Base-by-base conservation (phyloP, 179 eudicot species). In the Silene noctiflora region DNA sequence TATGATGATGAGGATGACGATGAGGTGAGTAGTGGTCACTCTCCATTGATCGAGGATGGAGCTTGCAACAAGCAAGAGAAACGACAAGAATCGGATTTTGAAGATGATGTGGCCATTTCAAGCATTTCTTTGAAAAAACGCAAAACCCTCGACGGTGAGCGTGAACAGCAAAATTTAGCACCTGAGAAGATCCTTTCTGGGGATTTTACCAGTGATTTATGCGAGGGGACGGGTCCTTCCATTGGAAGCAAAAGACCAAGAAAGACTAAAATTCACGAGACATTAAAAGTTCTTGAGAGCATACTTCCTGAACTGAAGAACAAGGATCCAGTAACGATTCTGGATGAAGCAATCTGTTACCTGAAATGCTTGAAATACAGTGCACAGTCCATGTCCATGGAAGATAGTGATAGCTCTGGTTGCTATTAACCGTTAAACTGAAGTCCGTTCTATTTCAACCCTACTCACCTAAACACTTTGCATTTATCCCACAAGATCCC, bases 11-110 rank as follows among this genome's bases (percentile, higher is more conserved):
- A 48, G 33, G 82, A 85, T 19, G 82, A 83, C 60, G 90, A 86
- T 72, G 93, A 86, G 84, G 86, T 83, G 62, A 91, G 91, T 82
- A 88, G 90, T 4, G 89, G 82, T 75, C 93, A 79, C 75, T 82
- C 86, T 33, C 96, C 96, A 17, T 79, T 80, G 77, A 68, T 24
- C 21, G 63, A 66, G 25, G 64, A 78, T 39, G 78, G 42, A 61
- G 79, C 65, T 48, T 65, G 53, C 27, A 63, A 81, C 51, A 62
- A 80, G 70, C 66, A 78, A 16, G 72, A 76, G 68, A 76, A 72
- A 65, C 61, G 42, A 14, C 71, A 58, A 22, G 87, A 78, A 21
- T 72, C 39, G 58, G 76, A 78, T 70, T 66, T 46, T 4, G 60
- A 75, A 22, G 86, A 86, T 64, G 89, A 85, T 79, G 85, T 84